Conservation (phyloP, 2,329 filamentous ascomycete species). For the Fusarium udum region DNA sequence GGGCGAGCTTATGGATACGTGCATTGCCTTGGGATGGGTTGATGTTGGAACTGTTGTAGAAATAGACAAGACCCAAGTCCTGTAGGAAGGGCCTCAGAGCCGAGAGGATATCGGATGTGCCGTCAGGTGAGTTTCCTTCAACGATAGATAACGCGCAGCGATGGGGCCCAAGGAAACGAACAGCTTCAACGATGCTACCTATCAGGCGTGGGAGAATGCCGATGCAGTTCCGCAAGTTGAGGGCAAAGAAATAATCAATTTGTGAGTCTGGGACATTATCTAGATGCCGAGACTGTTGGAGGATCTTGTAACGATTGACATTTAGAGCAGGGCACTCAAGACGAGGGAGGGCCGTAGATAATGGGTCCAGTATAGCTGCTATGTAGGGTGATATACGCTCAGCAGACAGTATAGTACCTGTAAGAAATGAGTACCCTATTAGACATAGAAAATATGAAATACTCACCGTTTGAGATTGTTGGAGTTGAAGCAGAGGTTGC, state of each 20-base stretch:
- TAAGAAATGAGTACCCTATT: slow-evolving; percentile 7
- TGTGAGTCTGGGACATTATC: neutral
- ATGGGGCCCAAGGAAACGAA: slow-evolving; percentile 59
- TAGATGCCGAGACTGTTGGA: neutral
- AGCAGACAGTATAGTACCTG: slow-evolving; percentile 44
- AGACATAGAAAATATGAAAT: fast-evolving
- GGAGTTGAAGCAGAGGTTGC: neutral
- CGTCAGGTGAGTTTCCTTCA: slow-evolving; percentile 65
- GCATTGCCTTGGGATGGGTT: slow-evolving; percentile 53
- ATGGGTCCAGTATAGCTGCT: slow-evolving; percentile 44
- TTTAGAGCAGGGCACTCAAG: slow-evolving; percentile 45
- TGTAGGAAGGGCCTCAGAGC: slow-evolving; percentile 53
- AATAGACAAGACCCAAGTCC: slow-evolving; percentile 52
- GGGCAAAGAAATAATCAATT: slow-evolving; percentile 60
- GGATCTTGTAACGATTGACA: slow-evolving; percentile 33
- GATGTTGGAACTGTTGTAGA: slow-evolving; percentile 54
- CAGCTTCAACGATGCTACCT: slow-evolving; percentile 60
- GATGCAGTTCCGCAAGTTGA: slow-evolving; percentile 59
- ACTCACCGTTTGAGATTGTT: slow-evolving; percentile 17
- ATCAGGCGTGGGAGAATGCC: slow-evolving; percentile 60
- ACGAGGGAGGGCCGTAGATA: slow-evolving; percentile 32
- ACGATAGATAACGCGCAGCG: slow-evolving; percentile 64
- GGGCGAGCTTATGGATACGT: slow-evolving; percentile 58
- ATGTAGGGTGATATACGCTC: slow-evolving; percentile 39
- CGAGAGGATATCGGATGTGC: slow-evolving; percentile 60